Base-by-base conservation (phyloP, 495 filamentous ascomycete species). In the Penicillium samsonianum region DNA sequence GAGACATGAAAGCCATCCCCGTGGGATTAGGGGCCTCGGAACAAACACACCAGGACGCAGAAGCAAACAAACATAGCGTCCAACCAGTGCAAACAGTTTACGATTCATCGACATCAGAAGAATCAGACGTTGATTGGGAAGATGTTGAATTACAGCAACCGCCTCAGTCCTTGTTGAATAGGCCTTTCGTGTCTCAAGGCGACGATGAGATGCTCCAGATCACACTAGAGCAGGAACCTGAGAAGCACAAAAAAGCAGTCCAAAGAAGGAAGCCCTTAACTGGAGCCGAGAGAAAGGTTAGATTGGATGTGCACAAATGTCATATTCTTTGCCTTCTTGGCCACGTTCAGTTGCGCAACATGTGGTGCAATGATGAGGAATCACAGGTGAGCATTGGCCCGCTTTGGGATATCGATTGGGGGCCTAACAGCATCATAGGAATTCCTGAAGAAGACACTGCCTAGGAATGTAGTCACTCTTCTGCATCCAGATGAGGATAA, bases 291-390 rank as follows among this genome's bases (percentile, higher is more conserved):
- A 92, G 81, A 62, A 83, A 80, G 46, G 70, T 84, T 11, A 81
- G 92, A 38, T 69, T 94, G 25, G 83, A 94, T 56, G 75, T 90
- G 31, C 94, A 99, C 66, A 96, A 96, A 72, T 75, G 83, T 61
- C 91, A 99, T 74, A 45, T 98, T 3, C 78, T 96, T 31, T 95
- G 91, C 63, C 78, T 97, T 1, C 68, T 98, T 30, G 79, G 78
- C 4, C 90, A 97, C 69, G 82, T 88, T 19, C 80, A 87, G 59
- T 71, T 82, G 23, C 83, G 92, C 40, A 98, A 96, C 67, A 70
- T 76, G 51, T 98, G 93, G 93, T 98, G 92, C 67, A 96, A 96
- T 69, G 85, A 94, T 68, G 59, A 77, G 14, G 68, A 76, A 57
- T 76, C 87, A 37, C 87, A 94, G 73, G 81, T 83, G 62, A 40